These are phyloP conservation scores for Rhodotorula diobovata DNA, from an alignment of 768 basidiomycete genomes.

Conservation along the genomic window DNA sequence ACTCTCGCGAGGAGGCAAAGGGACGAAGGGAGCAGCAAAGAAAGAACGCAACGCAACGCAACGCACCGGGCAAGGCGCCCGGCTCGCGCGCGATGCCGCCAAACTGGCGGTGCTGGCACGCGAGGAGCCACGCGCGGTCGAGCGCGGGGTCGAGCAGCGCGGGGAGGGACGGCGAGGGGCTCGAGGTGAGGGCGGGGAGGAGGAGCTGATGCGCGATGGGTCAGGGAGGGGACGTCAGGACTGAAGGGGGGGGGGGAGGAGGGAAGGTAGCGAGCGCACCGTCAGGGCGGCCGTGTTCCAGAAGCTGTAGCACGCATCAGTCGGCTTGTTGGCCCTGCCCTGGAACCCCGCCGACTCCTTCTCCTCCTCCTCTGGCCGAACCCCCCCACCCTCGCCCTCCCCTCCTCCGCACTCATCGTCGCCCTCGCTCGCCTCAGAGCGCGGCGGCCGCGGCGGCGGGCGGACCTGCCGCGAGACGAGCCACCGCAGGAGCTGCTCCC, in stretches of 20 bases:
- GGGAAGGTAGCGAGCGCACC: conserved; percentile 51
- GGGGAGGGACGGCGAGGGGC: background rate
- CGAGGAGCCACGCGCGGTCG: conserved; percentile 62
- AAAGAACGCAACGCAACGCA: background rate
- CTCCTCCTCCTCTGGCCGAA: conserved; percentile 1
- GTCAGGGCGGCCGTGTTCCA: conserved; percentile 81
- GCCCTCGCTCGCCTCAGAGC: background rate
- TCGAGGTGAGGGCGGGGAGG: conserved; percentile 6
- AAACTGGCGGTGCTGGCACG: conserved; percentile 71
- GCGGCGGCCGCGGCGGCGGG: background rate
- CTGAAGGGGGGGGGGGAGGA: background rate
- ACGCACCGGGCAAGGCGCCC: conserved; percentile 68
- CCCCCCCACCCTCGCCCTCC: background rate
- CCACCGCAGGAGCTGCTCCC: conserved; percentile 65
- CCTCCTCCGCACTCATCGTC: background rate
- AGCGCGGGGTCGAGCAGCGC: conserved; percentile 53
- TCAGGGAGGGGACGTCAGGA: background rate
- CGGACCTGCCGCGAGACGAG: conserved; percentile 65
- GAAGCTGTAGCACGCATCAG: conserved; percentile 94
- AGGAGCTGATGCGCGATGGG: conserved; percentile 13
- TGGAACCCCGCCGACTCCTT: conserved; percentile 66
- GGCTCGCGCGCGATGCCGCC: conserved; percentile 86
- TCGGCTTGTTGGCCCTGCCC: conserved; percentile 78
- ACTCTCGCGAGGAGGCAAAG: background rate
- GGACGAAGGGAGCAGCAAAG: conserved; percentile 6